Conservation (phyloP, 768 basidiomycete species). For the Suillus cothurnatus region DNA sequence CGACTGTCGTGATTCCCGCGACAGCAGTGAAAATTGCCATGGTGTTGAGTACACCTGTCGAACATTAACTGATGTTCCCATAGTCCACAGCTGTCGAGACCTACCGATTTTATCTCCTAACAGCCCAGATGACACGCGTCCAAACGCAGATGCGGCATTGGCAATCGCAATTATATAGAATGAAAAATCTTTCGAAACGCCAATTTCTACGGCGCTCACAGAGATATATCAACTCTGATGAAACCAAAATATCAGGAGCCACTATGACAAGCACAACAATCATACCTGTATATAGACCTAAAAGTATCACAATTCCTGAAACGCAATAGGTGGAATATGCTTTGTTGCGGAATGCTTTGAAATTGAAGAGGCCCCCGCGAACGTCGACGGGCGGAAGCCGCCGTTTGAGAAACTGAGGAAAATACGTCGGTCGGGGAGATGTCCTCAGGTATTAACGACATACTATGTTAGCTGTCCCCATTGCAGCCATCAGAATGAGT, state of each 20-base stretch:
- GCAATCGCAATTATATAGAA: slow-evolving; percentile 71
- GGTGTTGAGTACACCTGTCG: slow-evolving; percentile 62
- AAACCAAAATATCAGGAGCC: slow-evolving; percentile 15
- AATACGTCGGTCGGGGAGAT: background rate
- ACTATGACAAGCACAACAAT: background rate
- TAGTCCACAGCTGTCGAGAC: background rate
- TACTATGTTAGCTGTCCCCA: slow-evolving; percentile 59
- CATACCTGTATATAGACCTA: slow-evolving; percentile 70
- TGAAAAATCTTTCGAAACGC: slow-evolving; percentile 51
- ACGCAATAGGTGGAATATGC: slow-evolving; percentile 59
- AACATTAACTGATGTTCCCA: background rate
- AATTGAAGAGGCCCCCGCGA: slow-evolving; percentile 61
- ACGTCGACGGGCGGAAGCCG: slow-evolving; percentile 56
- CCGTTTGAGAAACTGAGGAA: slow-evolving; percentile 35
- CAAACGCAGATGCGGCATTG: slow-evolving; percentile 61
- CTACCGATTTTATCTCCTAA: slow-evolving; percentile 57
- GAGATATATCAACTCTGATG: slow-evolving; percentile 68
- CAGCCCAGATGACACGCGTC: slow-evolving; percentile 52
- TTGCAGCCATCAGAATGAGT: slow-evolving; percentile 54
- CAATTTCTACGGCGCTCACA: slow-evolving; percentile 52
- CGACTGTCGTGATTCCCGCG: slow-evolving; percentile 60
- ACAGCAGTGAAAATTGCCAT: slow-evolving; percentile 63
- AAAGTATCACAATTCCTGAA: slow-evolving; percentile 57
- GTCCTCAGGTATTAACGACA: slow-evolving; percentile 20
- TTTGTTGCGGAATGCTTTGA: slow-evolving; percentile 46